Conservation (phyloP, 768 basidiomycete species). For the Pulveroboletus sp. region DNA sequence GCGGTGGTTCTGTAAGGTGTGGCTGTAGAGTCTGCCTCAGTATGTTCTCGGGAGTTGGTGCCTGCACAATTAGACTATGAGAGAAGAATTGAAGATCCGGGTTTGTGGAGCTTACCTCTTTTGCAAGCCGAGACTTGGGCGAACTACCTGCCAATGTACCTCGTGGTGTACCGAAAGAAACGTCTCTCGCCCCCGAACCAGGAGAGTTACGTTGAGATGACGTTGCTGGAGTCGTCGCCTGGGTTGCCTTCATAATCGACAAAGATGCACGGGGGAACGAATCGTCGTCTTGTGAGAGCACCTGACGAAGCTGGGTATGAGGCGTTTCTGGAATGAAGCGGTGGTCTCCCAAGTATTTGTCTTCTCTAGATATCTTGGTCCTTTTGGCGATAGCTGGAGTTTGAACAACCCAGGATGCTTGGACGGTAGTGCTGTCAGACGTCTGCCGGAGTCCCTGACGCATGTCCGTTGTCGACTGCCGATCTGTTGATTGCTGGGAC, state of each 20-base stretch:
- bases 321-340: conserved; percentile 17
- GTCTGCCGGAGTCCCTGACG: conserved; percentile 12
- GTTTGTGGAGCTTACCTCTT: conserved; percentile 21
- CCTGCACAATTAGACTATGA: conserved; percentile 12
- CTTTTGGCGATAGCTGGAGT: conserved; percentile 22
- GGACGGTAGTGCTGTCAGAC: conserved; percentile 20
- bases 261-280: conserved; percentile 22
- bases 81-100: background rate
- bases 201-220: conserved; percentile 27
- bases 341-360: conserved; percentile 26
- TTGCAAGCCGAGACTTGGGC: conserved; percentile 18
- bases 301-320: conserved; percentile 28
- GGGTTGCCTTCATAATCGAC: conserved; percentile 27
- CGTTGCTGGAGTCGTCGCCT: conserved; percentile 16
- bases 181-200: conserved; percentile 13
- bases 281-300: conserved; percentile 29
- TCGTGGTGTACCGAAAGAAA: conserved; percentile 18
- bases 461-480: conserved; percentile 4
- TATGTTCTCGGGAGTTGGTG: conserved; percentile 19
- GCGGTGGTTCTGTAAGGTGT: conserved; percentile 19
- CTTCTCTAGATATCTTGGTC: conserved; percentile 21
- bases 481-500: conserved; percentile 13
- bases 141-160: conserved; percentile 20
- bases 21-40: conserved; percentile 7
- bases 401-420: conserved; percentile 32